phyloP scores from a whole-genome alignment of 1,284 basidiomycete species.

The Lentinus polychrous region DNA sequence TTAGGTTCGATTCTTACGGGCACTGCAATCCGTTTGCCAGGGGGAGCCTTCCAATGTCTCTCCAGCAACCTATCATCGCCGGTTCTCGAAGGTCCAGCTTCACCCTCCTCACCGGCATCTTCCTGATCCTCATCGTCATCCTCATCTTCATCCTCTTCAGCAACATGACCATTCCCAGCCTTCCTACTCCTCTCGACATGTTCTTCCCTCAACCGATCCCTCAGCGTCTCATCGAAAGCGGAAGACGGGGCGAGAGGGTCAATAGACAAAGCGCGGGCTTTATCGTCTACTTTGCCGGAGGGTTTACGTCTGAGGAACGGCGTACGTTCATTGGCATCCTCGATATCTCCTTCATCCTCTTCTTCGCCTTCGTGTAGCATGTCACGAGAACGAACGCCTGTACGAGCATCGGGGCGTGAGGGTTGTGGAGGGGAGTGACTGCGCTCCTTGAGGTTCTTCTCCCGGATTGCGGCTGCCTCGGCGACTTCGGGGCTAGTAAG shows the following conservation, averaged over 20 bases:
- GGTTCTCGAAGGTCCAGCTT: neutral
- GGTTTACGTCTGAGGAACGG: constrained; percentile 30
- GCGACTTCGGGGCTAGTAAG: constrained; percentile 64
- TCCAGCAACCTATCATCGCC: constrained; percentile 56
- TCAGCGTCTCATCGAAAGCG: constrained; percentile 76
- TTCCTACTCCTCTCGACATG: constrained; percentile 21
- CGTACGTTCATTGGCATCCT: constrained; percentile 34
- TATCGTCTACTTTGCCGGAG: constrained; percentile 16
- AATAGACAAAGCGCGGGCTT: constrained; percentile 55
- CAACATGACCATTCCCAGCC: constrained; percentile 15
- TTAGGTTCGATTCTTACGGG: constrained; percentile 96
- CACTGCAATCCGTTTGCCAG: constrained; percentile 87
- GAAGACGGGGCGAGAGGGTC: constrained; percentile 79
- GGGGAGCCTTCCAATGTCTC: constrained; percentile 73
- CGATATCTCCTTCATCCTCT: constrained; percentile 26
- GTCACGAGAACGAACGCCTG: constrained; percentile 8
- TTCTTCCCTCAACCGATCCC: constrained; percentile 44
- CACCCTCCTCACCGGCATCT: constrained; percentile 30
- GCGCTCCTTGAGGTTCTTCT: constrained; percentile 65
- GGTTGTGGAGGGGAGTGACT: constrained; percentile 8
- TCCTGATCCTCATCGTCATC: constrained; percentile 32
- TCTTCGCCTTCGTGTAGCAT: constrained; percentile 20
- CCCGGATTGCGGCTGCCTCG: constrained; percentile 79
- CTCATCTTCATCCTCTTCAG: constrained; percentile 24
- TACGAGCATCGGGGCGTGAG: neutral